Base-by-base conservation (phyloP, 805 yeast genomes). In the Candida argentea region DNA sequence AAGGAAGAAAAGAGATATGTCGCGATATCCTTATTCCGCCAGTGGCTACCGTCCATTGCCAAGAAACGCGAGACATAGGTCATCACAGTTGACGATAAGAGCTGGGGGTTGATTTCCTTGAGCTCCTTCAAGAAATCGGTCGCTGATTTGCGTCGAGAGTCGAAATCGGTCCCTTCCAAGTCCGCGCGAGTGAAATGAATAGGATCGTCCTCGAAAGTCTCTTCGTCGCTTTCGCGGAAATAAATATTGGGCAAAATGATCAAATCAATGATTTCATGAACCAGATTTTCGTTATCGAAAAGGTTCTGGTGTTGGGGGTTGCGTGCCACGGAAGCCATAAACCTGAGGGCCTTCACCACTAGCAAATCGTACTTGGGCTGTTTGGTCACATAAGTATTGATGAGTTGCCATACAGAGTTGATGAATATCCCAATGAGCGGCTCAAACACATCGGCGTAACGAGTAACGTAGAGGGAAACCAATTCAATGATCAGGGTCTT, bases 171-270 rank as follows among this genome's bases (percentile, higher is more conserved):
- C 5, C 97, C 97, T 55, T 93, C 98, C 25, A 93, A 63, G 52
- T 91, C 98, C 36, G 94, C 70, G 45, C 97, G 71, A 13, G 87
- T 87, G 48, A 68, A 91, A 44, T 84, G 93, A 30, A 91, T 79
- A 20, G 98, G 98, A 48, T 91, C 98, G 55, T 91, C 98, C 54
- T 91, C 98, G 52, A 91, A 89, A 36, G 78, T 54, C 52, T 93
- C 98, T 44, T 84, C 85, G 48, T 91, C 99, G 2, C 80, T 66
- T 32, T 81, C 89, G 45, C 97, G 74, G 34, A 91, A 67, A 7
- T 76, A 70, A 42, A 87, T 75, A 50, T 91, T 91, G 21, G 98
- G 98, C 37, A 91, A 64, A 28, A 91, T 75, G 37, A 91, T 80
- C 41, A 81, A 78, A 43, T 80, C 83, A 4, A 87, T 72, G 27